Evolutionary conservation across 352 stramenopile species (phyloP).

Genomic region (Phytophthora niederhauseri): DNA sequence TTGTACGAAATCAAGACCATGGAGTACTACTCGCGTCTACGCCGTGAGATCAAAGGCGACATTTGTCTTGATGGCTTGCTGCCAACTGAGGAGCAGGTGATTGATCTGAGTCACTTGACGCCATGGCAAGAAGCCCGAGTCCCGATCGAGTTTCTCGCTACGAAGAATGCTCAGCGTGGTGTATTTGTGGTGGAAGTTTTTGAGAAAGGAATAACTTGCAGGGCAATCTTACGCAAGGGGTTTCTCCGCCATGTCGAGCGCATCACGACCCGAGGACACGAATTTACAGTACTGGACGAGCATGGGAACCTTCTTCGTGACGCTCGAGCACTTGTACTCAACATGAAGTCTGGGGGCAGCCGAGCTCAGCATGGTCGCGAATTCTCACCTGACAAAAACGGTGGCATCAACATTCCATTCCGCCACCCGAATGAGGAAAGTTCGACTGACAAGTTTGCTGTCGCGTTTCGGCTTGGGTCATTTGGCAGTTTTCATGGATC

Average conservation of each 20-base stretch:
- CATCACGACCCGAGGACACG: slow-evolving; percentile 50
- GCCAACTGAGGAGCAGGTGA: slow-evolving; percentile 55
- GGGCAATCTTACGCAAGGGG: slow-evolving; percentile 62
- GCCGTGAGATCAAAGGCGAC: slow-evolving; percentile 51
- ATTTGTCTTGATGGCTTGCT: slow-evolving; percentile 64
- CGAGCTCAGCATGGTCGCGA: slow-evolving; percentile 41
- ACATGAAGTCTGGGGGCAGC: slow-evolving; percentile 42
- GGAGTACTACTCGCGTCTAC: slow-evolving; percentile 59
- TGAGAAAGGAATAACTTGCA: slow-evolving; percentile 56
- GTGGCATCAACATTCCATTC: slow-evolving; percentile 53
- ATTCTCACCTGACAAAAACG: slow-evolving; percentile 35
- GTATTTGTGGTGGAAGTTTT: slow-evolving; percentile 73
- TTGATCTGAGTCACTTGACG: slow-evolving; percentile 55
- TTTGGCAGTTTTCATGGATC: slow-evolving; percentile 52
- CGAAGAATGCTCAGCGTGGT: slow-evolving; percentile 33
- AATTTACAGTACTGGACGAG: slow-evolving; percentile 62
- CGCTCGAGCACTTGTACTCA: slow-evolving; percentile 44
- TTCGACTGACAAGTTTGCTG: slow-evolving; percentile 43
- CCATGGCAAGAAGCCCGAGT: slow-evolving; percentile 53
- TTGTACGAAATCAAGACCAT: slow-evolving; percentile 67
- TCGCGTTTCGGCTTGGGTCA: slow-evolving; percentile 41
- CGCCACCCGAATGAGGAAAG: slow-evolving; percentile 32
- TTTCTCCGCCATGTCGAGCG: slow-evolving; percentile 57
- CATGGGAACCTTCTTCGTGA: slow-evolving; percentile 41
- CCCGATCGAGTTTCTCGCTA: slow-evolving; percentile 34